Evolutionary conservation across 2,329 filamentous ascomycete species (phyloP), one percentile per base, ranked within the genome.

Genomic region (Lachnellula cervina): DNA sequence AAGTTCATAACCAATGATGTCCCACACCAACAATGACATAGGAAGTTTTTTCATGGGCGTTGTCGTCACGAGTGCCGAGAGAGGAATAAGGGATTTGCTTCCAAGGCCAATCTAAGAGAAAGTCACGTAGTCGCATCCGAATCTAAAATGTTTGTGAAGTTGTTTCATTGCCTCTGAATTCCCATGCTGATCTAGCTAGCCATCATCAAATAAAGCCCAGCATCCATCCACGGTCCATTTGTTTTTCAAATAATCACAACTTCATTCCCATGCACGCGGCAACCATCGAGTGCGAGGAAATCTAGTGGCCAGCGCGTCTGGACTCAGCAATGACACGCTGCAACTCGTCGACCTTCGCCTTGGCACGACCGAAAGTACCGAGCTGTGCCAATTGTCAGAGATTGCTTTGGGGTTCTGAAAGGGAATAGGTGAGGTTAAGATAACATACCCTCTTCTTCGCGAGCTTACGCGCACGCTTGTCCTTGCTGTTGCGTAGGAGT

Each of bases 321-420:
- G 92, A 87, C 83, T 97, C 94, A 72, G 93, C 90, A 75, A 99
- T 99, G 78, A 99, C 89, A 73, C 90, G 86, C 81, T 91, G 90
- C 81, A 99, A 90, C 82, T 97, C 93, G 76, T 99, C 94, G 69
- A 99, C 94, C 93, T 99, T 99, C 77, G 84, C 87, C 93, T 99
- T 99, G 74, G 93, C 93, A 78, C 94, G 93, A 74, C 90, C 89
- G 79, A 97, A 97, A 71, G 94, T 97, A 76, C 94, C 94, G 82
- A 99, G 92, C 88, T 94, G 65, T 64, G 16, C 13, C 4, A 19
- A 37, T 40, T 11, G 49, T 62, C 49, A 63, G 55, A 49, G n/a
- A 19, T 6, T 6, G 19, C 19, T 19, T 19, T 23, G 2, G 13
- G 8, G 16, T 13, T 21, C 4, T 6, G 16, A 19, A 2, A 14